Evolutionary conservation across 257 asterid genomes (phyloP), one percentile per base, ranked within the genome.

Genomic region (Capsicum pubescens): DNA sequence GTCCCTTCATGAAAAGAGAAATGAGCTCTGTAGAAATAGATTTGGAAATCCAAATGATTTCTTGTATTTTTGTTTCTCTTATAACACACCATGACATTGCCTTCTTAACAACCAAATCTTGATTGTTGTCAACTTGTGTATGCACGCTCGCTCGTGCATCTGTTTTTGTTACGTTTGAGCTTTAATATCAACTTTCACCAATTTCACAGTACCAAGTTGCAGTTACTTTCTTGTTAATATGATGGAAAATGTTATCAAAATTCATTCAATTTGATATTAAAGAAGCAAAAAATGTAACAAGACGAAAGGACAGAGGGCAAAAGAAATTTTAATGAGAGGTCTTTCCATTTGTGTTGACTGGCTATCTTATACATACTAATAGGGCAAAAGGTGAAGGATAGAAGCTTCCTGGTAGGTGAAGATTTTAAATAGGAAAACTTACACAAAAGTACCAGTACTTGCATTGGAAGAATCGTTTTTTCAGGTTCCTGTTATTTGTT

Each of bases 101-200:
- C 2, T 52, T 52, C 81, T 26, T 54, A 54, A 26, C 64, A 26
- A 52, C 63, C 81, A 54, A 76, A 54, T 76, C 64, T 76, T 76
- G 48, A 42, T 1, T 5, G 6, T 50, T 12, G 7, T 10, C 15
- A 11, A n/a, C 5, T n/a, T 46, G 0, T 71, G 15, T n/a, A 15
- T 71, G 32, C 32, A 26, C 32, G 32, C 32, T 26, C 32, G 32
- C 32, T 26, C 32, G 3, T 71, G 8, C 0, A 8, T 52, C 50
- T 50, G 46, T 50, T 74, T 74, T 72, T 9, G 44, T 50, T 21
- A 12, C 81, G 21, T 54, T 76, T 1, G 1, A 56, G 60, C 19
- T 10, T 39, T 64, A 32, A 3, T 32, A 12, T 64, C 46, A 32
- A 26, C 7, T 66, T 12, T 54, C 16, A 54, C 16, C 11, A 26